phyloP scores from a whole-genome alignment of 139 green algal species.

The Astrephomene gubernaculifera region DNA sequence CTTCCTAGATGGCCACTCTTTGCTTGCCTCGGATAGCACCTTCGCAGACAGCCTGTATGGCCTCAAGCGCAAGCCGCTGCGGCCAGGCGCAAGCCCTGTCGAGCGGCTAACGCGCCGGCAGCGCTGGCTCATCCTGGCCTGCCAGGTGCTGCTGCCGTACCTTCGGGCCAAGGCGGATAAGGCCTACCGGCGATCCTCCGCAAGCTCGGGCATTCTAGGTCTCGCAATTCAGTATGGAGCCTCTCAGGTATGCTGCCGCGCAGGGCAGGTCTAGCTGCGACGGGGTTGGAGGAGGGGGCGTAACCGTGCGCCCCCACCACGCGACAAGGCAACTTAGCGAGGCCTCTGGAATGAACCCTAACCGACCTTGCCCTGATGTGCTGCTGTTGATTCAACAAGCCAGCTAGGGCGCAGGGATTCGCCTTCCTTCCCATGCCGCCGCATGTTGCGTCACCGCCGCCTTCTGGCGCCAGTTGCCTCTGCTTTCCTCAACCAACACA shows the following conservation, averaged over 20 bases:
- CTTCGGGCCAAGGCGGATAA: slow-evolving; percentile 71
- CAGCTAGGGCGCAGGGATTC: too few relatives aligned
- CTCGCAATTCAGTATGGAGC: slow-evolving; percentile 35
- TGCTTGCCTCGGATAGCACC: slow-evolving; percentile 62
- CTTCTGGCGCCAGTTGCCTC: too few relatives aligned
- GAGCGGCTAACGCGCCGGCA: slow-evolving; percentile 17
- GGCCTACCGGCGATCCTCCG: slow-evolving; percentile 51
- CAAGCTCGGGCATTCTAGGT: slow-evolving; percentile 39
- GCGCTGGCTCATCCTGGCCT: slow-evolving; percentile 13
- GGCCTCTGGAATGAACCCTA: too few relatives aligned
- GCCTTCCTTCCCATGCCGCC: too few relatives aligned
- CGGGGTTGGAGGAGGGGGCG: too few relatives aligned
- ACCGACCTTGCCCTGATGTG: too few relatives aligned
- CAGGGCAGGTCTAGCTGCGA: too few relatives aligned
- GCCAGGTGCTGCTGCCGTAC: slow-evolving; percentile 81
- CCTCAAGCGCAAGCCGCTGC: slow-evolving; percentile 49
- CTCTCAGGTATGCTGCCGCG: background rate
- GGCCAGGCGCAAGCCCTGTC: background rate
- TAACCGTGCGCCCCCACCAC: too few relatives aligned
- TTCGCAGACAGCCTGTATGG: slow-evolving; percentile 91
- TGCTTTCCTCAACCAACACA: background rate
- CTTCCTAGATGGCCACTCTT: slow-evolving; percentile 75
- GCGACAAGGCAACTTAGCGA: too few relatives aligned
- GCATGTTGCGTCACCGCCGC: too few relatives aligned
- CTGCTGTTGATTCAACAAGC: too few relatives aligned